phyloP scores from a whole-genome alignment of 129 eudicot species.

The Tagetes patula region DNA sequence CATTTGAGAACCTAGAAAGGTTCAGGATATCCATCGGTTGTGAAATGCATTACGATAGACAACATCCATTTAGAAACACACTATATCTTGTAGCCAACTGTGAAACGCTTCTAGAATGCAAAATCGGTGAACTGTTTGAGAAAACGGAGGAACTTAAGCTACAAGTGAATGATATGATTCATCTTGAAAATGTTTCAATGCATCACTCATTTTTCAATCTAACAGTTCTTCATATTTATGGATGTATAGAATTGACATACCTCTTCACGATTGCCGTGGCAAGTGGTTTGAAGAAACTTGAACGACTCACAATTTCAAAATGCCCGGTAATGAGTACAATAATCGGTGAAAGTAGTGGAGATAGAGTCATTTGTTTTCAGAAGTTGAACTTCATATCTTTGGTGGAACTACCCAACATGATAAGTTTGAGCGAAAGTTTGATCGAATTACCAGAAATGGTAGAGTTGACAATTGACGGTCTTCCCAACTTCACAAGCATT shows the following conservation, averaged over 20 bases:
- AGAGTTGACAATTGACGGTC: not conserved
- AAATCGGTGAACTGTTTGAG: not conserved
- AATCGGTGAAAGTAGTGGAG: not conserved
- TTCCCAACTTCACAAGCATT: not conserved
- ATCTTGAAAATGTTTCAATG: not conserved
- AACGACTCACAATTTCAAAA: not conserved
- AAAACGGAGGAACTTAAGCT: constrained; percentile 1
- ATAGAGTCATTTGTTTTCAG: not conserved
- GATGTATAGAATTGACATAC: not conserved
- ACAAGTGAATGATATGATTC: not conserved
- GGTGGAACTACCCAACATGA: not conserved
- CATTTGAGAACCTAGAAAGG: not conserved
- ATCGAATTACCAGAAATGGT: not conserved
- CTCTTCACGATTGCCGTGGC: not conserved
- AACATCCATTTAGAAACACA: not conserved
- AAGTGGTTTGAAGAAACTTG: constrained; percentile 5
- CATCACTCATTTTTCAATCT: not conserved
- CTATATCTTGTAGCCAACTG: not conserved
- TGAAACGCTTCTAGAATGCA: not conserved
- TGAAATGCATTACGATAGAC: not conserved
- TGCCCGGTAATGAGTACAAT: not conserved
- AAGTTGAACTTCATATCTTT: not conserved
- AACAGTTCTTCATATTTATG: not conserved
- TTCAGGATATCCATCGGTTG: not conserved
- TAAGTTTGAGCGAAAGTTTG: not conserved